These are phyloP conservation scores for Phaeosphaeriaceae sp. DNA, from an alignment of 2,329 filamentous ascomycete genomes.

Conservation along the genomic window DNA sequence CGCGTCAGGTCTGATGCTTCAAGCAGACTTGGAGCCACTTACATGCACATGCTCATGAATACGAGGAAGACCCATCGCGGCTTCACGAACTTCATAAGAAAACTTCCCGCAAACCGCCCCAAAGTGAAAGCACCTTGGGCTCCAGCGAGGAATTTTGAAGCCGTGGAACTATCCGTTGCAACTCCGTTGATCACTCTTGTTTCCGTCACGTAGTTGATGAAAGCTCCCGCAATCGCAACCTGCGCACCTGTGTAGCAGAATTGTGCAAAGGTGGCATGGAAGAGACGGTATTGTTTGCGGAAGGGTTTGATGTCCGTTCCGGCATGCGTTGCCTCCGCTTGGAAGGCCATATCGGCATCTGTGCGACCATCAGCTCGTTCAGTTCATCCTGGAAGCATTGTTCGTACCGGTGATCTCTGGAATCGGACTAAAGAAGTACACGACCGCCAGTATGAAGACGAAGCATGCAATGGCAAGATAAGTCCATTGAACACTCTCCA, in stretches of 20 bases:
- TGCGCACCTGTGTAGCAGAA: slow-evolving; percentile 85
- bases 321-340: slow-evolving; percentile 49
- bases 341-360: slow-evolving; percentile 62
- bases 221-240: slow-evolving; percentile 57
- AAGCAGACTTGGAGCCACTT: not conserved
- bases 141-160: slow-evolving; percentile 73
- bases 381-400: not conserved
- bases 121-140: slow-evolving; percentile 76
- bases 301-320: slow-evolving; percentile 58
- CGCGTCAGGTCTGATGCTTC: too few species aligned
- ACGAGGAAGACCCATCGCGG: slow-evolving; percentile 74
- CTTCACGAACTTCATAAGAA: slow-evolving; percentile 70
- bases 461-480: slow-evolving; percentile 70
- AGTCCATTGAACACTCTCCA: slow-evolving; percentile 69
- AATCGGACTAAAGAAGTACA: slow-evolving; percentile 65
- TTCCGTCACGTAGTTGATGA: slow-evolving; percentile 60
- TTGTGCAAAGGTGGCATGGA: slow-evolving; percentile 77
- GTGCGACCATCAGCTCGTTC: not conserved
- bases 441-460: slow-evolving; percentile 61
- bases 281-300: slow-evolving; percentile 71
- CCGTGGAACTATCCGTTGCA: slow-evolving; percentile 56
- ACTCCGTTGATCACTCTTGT: slow-evolving; percentile 24
- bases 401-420: slow-evolving; percentile 59
- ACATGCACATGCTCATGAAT: slow-evolving; percentile 65
- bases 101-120: slow-evolving; percentile 72